Base-by-base conservation (phyloP, 169 alveolate species). In the Plasmodium cynomolgi region DNA sequence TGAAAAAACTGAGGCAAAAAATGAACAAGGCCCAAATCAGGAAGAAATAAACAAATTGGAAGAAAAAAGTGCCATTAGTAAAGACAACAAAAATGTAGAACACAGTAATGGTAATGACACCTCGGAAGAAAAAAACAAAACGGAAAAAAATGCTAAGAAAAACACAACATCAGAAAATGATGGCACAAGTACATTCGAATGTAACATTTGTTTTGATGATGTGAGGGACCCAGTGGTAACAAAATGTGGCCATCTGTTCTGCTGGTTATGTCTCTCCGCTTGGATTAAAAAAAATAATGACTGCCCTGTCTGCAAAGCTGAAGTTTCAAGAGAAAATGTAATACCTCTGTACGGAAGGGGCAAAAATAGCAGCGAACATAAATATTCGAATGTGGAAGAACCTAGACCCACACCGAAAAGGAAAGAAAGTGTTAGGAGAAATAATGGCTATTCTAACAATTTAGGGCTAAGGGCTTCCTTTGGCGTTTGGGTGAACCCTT, bases 201-300 rank as follows among this genome's bases (percentile, higher is more conserved):
- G 99, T 96, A 98, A 98, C 85, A 98, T 99, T 23, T 99, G 99
- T 85, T 97, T 98, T 95, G 99, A 99, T 71, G 98, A 98, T 39
- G 99, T 99, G 26, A 96, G 97, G 56, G 99, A 99, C 73, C 99
- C 99, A 4, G 99, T 99, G 8, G 99, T 99, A 23, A 98, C 99
- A 13, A 96, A 97, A 50, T 99, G 99, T 95, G 99, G 99, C 29
- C 99, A 99, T 95, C 96, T 99, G 93, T 96, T 96, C 80, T 97
- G 99, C 95, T 98, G 99, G 99, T 96, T 96, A n/a, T 98, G 99
- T 92, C 95, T 98, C 47, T 98, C 95, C 81, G 97, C 97, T 83
- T 98, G 99, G 99, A 93, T 98, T 73, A 98, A 98, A 85, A 96
- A 98, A 68, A 98, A 97, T 71, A 96, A 97, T 93, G 98, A 97